phyloP scores from a whole-genome alignment of 2,329 filamentous ascomycete genomes.

The Sphaerostilbella broomeana region DNA sequence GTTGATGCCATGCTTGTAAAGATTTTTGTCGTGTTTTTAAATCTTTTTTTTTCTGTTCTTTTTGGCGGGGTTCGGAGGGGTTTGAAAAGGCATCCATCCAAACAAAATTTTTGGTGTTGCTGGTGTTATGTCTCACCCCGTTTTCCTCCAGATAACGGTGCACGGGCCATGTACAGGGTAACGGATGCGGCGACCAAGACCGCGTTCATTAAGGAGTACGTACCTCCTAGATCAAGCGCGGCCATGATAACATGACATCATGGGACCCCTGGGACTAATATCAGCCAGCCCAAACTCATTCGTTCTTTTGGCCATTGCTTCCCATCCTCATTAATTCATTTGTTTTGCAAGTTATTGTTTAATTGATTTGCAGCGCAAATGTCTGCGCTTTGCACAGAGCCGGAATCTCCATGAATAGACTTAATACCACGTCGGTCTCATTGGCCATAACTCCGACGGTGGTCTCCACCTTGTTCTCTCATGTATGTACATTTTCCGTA shows the following conservation, averaged over 20 bases:
- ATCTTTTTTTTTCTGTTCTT: too few species aligned
- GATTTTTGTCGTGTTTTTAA: constrained; percentile 9
- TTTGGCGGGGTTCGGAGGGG: constrained; percentile 27
- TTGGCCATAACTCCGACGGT: constrained; percentile 83
- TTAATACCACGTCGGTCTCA: constrained; percentile 76
- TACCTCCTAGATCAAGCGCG: constrained; percentile 3
- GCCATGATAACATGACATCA: constrained; percentile 15
- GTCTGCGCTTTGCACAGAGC: background rate
- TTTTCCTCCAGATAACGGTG: background rate
- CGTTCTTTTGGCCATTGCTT: background rate
- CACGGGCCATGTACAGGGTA: constrained; percentile 9
- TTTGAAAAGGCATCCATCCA: constrained; percentile 12
- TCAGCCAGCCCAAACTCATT: constrained; percentile 1
- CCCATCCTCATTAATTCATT: background rate
- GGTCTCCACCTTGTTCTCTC: constrained; percentile 76
- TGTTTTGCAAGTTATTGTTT: background rate
- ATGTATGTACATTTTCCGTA: constrained; percentile 49
- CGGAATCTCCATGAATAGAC: constrained; percentile 36
- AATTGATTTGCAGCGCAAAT: background rate
- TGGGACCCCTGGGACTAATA: constrained; percentile 11
- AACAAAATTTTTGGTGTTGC: constrained; percentile 14
- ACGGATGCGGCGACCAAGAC: too few species aligned
- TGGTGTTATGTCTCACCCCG: background rate
- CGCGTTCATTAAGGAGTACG: constrained; percentile 19
- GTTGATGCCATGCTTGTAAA: constrained; percentile 27